Conservation (phyloP, 352 stramenopile genomes). For the Globisporangium apiculatum region DNA sequence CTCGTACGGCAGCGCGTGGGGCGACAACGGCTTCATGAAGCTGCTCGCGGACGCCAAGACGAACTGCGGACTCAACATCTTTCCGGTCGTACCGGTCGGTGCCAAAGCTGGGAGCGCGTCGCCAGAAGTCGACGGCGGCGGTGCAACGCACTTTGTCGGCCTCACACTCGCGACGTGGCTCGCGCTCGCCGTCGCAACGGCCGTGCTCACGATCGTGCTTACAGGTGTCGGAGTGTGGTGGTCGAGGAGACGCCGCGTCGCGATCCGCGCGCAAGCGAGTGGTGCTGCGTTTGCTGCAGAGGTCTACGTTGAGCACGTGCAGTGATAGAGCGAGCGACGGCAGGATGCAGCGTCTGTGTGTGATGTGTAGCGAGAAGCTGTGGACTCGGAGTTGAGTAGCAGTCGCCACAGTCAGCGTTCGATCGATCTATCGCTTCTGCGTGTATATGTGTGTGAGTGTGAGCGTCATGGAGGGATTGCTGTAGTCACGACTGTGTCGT, state of each 20-base stretch:
- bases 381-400: no score
- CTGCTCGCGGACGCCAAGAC: slow-evolving; percentile 52
- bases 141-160: slow-evolving; percentile 27
- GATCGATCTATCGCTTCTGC: no score
- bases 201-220: slow-evolving; percentile 23
- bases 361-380: no score
- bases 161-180: slow-evolving; percentile 29
- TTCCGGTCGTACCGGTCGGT: slow-evolving; percentile 55
- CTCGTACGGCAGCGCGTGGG: slow-evolving; percentile 66
- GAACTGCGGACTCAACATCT: slow-evolving; percentile 73
- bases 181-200: slow-evolving; percentile 16
- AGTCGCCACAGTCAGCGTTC: no score
- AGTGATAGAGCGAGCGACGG: background rate
- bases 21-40: slow-evolving; percentile 54
- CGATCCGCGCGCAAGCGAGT: slow-evolving; percentile 7
- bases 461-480: no score
- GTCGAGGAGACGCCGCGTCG: slow-evolving; percentile 1
- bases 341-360: no score
- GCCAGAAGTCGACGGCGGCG: slow-evolving; percentile 44
- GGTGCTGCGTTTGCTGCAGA: slow-evolving; percentile 7
- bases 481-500: no score
- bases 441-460: no score
- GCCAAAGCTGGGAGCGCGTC: slow-evolving; percentile 28
- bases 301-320: no score
- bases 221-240: slow-evolving; percentile 28